Percentiles rank a stretch among this genome's conserved stretches.
Evolutionary conservation across 768 basidiomycete species (phyloP).

Genomic region (Rhodotorula graminis): DNA sequence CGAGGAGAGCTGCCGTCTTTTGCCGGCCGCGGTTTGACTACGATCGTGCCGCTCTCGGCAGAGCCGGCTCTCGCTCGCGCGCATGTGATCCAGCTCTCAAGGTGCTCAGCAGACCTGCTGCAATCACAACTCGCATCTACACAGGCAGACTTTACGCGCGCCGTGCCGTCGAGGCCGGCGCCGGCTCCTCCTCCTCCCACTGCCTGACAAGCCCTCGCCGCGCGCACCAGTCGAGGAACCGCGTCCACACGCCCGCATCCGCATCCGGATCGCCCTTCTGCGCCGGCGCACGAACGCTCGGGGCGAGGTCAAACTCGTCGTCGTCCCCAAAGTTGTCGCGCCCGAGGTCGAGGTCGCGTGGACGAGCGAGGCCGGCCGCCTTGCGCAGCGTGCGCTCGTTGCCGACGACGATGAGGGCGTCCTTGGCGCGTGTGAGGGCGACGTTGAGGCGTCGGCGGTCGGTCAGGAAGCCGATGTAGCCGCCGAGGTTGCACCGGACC

Average conservation of each 20-base stretch:
- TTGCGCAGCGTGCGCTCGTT: conserved; percentile 45
- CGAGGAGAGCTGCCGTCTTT: too few species aligned
- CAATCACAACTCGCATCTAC: too few species aligned
- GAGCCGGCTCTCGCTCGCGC: too few species aligned
- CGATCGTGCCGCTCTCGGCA: too few species aligned
- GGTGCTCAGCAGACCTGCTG: too few species aligned
- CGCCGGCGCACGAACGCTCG: background rate
- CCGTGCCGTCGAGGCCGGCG: too few species aligned
- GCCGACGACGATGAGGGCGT: conserved; percentile 77
- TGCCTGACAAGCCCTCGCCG: conserved; percentile 17
- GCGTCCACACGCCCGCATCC: conserved; percentile 24
- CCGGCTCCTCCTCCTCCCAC: background rate
- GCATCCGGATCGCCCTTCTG: conserved; percentile 10
- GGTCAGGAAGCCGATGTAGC: conserved; percentile 81
- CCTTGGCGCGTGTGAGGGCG: conserved; percentile 78
- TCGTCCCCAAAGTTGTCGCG: background rate
- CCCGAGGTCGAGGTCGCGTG: background rate
- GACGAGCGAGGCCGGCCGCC: background rate
- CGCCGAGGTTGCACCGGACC: conserved; percentile 71
- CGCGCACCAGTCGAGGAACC: conserved; percentile 30
- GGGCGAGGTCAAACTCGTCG: background rate
- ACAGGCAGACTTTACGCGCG: too few species aligned
- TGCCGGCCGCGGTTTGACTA: too few species aligned
- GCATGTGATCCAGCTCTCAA: too few species aligned
- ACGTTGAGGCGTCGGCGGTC: conserved; percentile 83